A percentile compares a stretch with the other conserved stretches of the same genome.
These are phyloP conservation scores for Circinella umbellata DNA, from an alignment of 371 early-diverging fungal species.

Conservation along the genomic window DNA sequence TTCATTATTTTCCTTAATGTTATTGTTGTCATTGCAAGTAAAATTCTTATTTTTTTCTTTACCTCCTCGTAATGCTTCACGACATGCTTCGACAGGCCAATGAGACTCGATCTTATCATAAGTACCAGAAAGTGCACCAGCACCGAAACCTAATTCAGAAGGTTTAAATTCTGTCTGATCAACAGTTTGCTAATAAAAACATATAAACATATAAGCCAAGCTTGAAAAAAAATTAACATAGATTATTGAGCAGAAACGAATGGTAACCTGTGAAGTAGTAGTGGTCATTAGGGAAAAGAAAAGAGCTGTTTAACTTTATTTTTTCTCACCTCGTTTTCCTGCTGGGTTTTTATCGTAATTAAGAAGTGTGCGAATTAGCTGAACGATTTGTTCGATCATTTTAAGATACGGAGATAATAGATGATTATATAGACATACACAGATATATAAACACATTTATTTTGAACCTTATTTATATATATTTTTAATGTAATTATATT, in stretches of 20 bases:
- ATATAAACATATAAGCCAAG: too few species aligned
- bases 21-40: too few species aligned
- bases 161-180: constrained; percentile 44
- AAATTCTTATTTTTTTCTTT: background rate
- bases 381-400: background rate
- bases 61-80: constrained; percentile 52
- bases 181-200: constrained; percentile 23
- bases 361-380: background rate
- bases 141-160: constrained; percentile 57
- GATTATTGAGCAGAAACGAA: background rate
- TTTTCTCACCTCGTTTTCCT: background rate
- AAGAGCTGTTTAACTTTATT: background rate
- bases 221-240: too few species aligned
- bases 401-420: too few species aligned
- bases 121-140: constrained; percentile 59
- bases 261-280: background rate
- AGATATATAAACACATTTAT: too few species aligned
- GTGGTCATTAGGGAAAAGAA: background rate
- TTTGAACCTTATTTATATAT: too few species aligned
- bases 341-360: background rate
- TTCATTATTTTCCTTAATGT: too few species aligned
- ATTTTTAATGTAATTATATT: too few species aligned
- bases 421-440: too few species aligned
- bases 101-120: constrained; percentile 55
- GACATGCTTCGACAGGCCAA: constrained; percentile 58